phyloP scores from a whole-genome alignment of 139 green algal genomes.

The Coelastrella sp. region DNA sequence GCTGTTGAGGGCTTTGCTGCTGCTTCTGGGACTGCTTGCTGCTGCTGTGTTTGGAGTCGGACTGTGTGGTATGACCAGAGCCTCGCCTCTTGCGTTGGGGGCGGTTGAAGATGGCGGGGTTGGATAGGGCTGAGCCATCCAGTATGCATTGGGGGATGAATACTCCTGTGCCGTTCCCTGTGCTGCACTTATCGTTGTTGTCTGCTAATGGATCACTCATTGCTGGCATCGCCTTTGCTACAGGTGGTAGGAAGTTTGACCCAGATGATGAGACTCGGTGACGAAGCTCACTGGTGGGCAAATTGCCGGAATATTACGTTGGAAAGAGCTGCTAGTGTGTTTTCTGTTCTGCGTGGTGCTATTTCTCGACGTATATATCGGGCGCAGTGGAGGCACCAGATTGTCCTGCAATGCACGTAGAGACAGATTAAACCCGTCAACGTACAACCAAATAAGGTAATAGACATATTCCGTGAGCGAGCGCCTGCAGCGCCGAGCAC shows the following conservation, averaged over 20 bases:
- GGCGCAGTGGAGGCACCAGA: too few species aligned
- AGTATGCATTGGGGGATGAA: conserved; percentile 42
- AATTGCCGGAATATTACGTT: too few species aligned
- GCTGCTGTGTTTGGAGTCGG: neutral
- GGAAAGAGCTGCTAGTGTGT: too few species aligned
- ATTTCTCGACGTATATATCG: too few species aligned
- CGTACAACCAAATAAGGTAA: too few species aligned
- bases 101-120: conserved; percentile 20
- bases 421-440: too few species aligned
- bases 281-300: neutral
- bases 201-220: neutral
- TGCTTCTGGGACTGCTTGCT: conserved; percentile 29
- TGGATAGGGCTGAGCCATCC: conserved; percentile 11
- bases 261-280: neutral
- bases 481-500: too few species aligned
- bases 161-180: conserved; percentile 32
- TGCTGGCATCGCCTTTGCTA: conserved; percentile 4
- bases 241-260: too few species aligned
- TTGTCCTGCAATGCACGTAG: too few species aligned
- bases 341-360: too few species aligned
- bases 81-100: conserved; percentile 20
- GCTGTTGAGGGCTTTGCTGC: neutral
- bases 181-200: neutral
- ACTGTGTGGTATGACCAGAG: neutral
- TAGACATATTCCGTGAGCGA: too few species aligned